These are phyloP conservation scores for Lactifluus rugatus DNA, from an alignment of 768 basidiomycete genomes.

Conservation along the genomic window DNA sequence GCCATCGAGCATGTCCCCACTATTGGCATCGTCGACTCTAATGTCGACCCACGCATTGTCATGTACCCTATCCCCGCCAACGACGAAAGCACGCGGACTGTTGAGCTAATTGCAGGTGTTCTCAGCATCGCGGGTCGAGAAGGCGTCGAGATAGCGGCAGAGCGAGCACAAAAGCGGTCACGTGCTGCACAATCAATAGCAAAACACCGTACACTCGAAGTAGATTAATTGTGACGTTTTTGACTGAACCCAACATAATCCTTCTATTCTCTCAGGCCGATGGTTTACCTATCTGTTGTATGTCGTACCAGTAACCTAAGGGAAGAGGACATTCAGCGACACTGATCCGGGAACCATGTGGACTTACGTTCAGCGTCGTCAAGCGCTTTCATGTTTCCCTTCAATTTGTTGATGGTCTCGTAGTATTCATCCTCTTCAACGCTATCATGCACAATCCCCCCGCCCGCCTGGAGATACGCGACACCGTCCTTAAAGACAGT, in stretches of 20 bases:
- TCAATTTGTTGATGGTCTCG: conserved; percentile 93
- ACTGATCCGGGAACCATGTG: neutral
- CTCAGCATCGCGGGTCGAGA: conserved; percentile 82
- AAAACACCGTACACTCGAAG: conserved; percentile 14
- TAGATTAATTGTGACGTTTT: conserved; percentile 8
- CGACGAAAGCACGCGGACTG: conserved; percentile 85
- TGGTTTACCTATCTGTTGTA: conserved; percentile 33
- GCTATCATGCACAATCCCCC: conserved; percentile 95
- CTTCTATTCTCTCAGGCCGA: neutral
- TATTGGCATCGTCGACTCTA: conserved; percentile 88
- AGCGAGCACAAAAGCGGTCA: conserved; percentile 21
- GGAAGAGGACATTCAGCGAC: conserved; percentile 17
- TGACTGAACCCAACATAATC: neutral
- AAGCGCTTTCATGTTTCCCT: conserved; percentile 76
- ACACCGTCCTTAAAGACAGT: conserved; percentile 94
- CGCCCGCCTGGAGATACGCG: conserved; percentile 91
- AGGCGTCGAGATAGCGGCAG: conserved; percentile 42
- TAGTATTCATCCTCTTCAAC: conserved; percentile 96
- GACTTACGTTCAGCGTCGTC: conserved; percentile 80
- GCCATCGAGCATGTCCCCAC: conserved; percentile 86
- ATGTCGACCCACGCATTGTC: conserved; percentile 90
- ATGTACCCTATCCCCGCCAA: conserved; percentile 99
- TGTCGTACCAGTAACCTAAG: conserved; percentile 60
- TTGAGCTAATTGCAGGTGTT: conserved; percentile 84
- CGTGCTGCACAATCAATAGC: conserved; percentile 3